Conservation (phyloP, 257 asterid species). For the Datura wrightii region DNA sequence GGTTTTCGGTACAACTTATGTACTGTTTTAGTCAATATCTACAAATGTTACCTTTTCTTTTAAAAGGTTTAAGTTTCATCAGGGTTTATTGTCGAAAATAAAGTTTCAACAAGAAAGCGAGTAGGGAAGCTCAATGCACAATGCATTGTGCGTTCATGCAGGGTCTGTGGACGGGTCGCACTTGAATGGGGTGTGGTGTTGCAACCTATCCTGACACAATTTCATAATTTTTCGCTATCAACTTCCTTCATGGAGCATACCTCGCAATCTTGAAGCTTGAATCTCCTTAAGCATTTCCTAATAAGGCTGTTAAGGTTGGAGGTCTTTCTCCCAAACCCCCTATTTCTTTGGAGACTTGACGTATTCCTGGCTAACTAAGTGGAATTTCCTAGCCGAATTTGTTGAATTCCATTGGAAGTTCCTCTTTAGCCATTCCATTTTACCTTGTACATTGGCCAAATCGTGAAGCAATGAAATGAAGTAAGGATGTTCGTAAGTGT, state of each 20-base stretch:
- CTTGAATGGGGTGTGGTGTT: neutral
- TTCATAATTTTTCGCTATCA: neutral
- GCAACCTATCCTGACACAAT: neutral
- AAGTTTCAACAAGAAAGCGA: neutral
- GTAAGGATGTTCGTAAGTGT: neutral
- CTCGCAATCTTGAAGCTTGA: neutral
- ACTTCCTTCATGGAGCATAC: neutral
- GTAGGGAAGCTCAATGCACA: neutral
- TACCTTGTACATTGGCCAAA: neutral
- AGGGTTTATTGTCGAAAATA: neutral
- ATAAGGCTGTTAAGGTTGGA: neutral
- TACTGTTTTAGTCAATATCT: no score
- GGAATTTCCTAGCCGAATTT: neutral
- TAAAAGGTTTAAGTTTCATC: neutral
- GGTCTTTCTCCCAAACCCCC: neutral
- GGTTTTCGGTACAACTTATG: no score
- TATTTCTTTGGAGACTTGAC: neutral
- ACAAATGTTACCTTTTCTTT: no score
- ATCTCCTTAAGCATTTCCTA: neutral
- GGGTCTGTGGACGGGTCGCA: neutral
- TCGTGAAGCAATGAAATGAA: neutral
- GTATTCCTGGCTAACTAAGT: neutral
- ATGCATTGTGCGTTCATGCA: neutral
- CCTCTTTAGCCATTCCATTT: neutral
- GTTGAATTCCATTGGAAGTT: neutral